phyloP scores from a whole-genome alignment of 1,139 yeast genomes.

The Geotrichum fermentans region DNA sequence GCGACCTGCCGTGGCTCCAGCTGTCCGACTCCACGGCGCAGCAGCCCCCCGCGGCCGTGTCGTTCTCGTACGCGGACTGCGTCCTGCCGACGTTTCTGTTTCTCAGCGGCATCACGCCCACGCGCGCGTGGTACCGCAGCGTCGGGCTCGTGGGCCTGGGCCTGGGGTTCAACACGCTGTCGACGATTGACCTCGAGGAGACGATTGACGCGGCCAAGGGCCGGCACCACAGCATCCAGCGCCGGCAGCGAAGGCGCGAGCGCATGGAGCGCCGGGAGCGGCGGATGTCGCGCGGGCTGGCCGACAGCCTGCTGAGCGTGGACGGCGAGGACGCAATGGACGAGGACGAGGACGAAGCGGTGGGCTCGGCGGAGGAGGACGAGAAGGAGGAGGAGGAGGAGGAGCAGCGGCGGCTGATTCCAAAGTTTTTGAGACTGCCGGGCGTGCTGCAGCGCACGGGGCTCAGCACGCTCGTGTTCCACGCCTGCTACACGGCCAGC shows the following conservation, averaged over 20 bases:
- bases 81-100: slow-evolving; percentile 39
- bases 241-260: slow-evolving; percentile 13
- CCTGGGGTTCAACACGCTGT: slow-evolving; percentile 32
- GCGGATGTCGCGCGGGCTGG: slow-evolving; percentile 10
- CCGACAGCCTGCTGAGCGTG: slow-evolving; percentile 6
- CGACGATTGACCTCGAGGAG: slow-evolving; percentile 14
- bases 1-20: slow-evolving; percentile 26
- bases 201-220: slow-evolving; percentile 5
- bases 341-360: slow-evolving; percentile 17
- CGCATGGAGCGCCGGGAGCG: slow-evolving; percentile 12
- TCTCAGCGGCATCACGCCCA: slow-evolving; percentile 34
- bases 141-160: slow-evolving; percentile 37
- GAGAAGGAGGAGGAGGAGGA: slow-evolving; percentile 17
- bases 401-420: slow-evolving; percentile 2
- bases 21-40: slow-evolving; percentile 27
- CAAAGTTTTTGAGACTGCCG: slow-evolving; percentile 29
- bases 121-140: slow-evolving; percentile 26
- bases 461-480: slow-evolving; percentile 31
- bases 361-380: slow-evolving; percentile 9
- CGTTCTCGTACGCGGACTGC: slow-evolving; percentile 37
- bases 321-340: neutral
- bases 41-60: slow-evolving; percentile 27
- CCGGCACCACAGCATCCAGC: slow-evolving; percentile 10
- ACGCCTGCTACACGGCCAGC: slow-evolving; percentile 18
- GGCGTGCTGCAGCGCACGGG: slow-evolving; percentile 41